phyloP scores from a whole-genome alignment of 257 asterid species.

The Nicotiana benthamiana region DNA sequence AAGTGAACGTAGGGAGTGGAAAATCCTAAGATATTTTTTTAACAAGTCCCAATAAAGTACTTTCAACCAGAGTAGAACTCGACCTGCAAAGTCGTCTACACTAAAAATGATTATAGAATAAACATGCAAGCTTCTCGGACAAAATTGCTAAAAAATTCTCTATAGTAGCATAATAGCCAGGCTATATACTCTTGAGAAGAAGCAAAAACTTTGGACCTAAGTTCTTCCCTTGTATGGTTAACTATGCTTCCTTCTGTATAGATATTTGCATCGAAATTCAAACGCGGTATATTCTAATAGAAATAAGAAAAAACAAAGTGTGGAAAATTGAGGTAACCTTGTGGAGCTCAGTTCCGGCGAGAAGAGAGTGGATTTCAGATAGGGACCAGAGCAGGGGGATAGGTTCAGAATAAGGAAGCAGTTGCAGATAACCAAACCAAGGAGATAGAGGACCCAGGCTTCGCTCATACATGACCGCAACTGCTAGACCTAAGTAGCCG shows the following conservation, averaged over 20 bases:
- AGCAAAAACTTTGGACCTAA: neutral
- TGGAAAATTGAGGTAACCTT: slow-evolving; percentile 30
- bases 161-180: neutral
- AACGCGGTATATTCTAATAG: neutral
- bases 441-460: slow-evolving; percentile 66
- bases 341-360: slow-evolving; percentile 76
- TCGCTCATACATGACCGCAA: slow-evolving; percentile 77
- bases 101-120: too few relatives aligned
- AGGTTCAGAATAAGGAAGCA: slow-evolving; percentile 62
- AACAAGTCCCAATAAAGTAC: too few relatives aligned
- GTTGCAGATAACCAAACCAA: slow-evolving; percentile 74
- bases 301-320: neutral
- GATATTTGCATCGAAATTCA: neutral
- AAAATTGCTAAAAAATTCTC: neutral
- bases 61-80: too few relatives aligned
- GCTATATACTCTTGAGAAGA: neutral
- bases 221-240: neutral
- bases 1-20: too few relatives aligned
- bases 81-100: too few relatives aligned
- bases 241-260: neutral
- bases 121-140: too few relatives aligned
- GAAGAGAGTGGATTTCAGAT: slow-evolving; percentile 60
- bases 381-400: slow-evolving; percentile 79
- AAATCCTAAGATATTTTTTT: too few relatives aligned
- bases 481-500: slow-evolving; percentile 61